Base-by-base conservation (phyloP, 345 rosid genomes). In the Eutrema heterophyllum region DNA sequence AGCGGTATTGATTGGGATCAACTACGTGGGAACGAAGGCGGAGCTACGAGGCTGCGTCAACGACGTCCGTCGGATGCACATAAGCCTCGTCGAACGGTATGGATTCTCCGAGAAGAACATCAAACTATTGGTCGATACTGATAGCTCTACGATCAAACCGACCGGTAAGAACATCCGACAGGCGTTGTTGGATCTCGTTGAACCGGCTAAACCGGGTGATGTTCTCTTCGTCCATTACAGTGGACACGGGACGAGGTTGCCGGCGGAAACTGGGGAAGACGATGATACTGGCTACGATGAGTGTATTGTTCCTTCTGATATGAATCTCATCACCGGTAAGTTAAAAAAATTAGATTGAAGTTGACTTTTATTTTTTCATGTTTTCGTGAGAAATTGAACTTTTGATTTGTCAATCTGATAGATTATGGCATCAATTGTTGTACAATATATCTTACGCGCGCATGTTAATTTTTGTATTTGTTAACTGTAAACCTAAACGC, bases 201-300 rank as follows among this genome's bases (percentile, higher is more conserved):
- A 79, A 27, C 84, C 96, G 1, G 96, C 96, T 1, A 58, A 82
- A 75, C 70, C 85, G 1, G 91, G 86, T 0, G 97, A 93, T 63
- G 56, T 83, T 30, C 85, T 91, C 40, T 86, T 89, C 64, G 88
- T 91, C n/a, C 98, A 91, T 72, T 91, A 89, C 82, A 93, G 97
- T 72, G 98, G 98, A 21, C 98, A 93, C 11, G 98, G 96, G 43
- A 93, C 98, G 7, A 86, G 98, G 78, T 86, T 93, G 21, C 98
- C 98, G 0, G 95, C 97, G 13, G 97, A 93, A 84, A 86, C 97
- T 24, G 97, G 98, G 4, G 97, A 93, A 78, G 93, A 89, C 29
- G 98, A 94, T 66, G 98, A 94, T 66, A 94, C 97, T 55, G 98
- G 98, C 48, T 94, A 78, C 53, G 98, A 94, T 75, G 98, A 91